Evolutionary conservation across 345 rosid species (phyloP).

Genomic region (Heritiera littoralis): DNA sequence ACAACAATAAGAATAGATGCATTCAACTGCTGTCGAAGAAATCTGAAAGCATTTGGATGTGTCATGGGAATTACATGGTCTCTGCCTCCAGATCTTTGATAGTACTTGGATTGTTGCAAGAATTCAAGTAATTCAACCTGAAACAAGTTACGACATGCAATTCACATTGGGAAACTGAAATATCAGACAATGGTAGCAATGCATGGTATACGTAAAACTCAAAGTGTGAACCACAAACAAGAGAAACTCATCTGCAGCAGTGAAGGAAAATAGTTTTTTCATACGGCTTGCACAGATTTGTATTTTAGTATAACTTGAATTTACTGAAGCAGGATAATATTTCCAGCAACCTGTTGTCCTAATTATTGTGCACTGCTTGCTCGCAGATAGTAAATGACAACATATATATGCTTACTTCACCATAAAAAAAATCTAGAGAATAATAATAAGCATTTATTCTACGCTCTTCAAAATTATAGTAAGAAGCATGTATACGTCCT

Average conservation of each 20-base stretch:
- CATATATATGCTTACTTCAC: background rate
- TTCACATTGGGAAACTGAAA: slow-evolving; percentile 1
- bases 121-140: slow-evolving; percentile 77
- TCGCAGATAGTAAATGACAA: background rate
- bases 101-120: slow-evolving; percentile 67
- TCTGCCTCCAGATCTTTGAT: slow-evolving; percentile 92
- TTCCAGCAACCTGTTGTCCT: background rate
- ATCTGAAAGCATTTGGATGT: slow-evolving; percentile 99
- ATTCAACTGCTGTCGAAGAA: slow-evolving; percentile 77
- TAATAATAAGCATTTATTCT: background rate
- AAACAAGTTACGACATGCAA: slow-evolving; percentile 39
- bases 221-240: background rate
- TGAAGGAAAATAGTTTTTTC: background rate
- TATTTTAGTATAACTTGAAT: slow-evolving; percentile 1
- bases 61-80: slow-evolving; percentile 98
- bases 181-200: background rate
- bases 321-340: background rate
- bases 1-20: slow-evolving; percentile 85
- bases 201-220: background rate
- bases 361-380: background rate
- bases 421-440: background rate
- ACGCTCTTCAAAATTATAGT: background rate
- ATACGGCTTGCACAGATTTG: background rate
- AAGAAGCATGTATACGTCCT: background rate
- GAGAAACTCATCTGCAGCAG: slow-evolving; percentile 5